These are phyloP conservation scores for Papiliotrema laurentii DNA, from an alignment of 1,284 basidiomycete genomes.

Conservation along the genomic window DNA sequence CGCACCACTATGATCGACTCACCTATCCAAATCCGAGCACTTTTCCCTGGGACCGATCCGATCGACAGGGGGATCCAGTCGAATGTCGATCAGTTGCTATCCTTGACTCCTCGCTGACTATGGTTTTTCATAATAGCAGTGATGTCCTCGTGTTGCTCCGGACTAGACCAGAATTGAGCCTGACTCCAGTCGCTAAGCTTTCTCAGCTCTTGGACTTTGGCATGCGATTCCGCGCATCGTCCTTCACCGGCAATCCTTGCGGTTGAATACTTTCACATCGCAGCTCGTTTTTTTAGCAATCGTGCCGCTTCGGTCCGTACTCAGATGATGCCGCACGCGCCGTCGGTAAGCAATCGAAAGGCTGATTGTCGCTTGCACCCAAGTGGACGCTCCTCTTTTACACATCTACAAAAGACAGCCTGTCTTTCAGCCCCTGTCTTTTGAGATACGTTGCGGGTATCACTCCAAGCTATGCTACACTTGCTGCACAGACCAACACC, in stretches of 20 bases:
- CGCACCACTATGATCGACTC: constrained; percentile 40
- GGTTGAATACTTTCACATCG: constrained; percentile 44
- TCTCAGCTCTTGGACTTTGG: constrained; percentile 40
- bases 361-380: too few species aligned
- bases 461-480: too few species aligned
- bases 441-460: too few species aligned
- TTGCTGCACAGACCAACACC: too few species aligned
- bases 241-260: constrained; percentile 41
- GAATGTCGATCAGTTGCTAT: constrained; percentile 13
- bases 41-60: constrained; percentile 43
- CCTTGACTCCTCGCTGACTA: constrained; percentile 14
- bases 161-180: constrained; percentile 43
- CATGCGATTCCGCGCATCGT: constrained; percentile 32
- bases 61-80: constrained; percentile 46
- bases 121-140: constrained; percentile 48
- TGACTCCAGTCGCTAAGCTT: constrained; percentile 35
- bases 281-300: too few species aligned
- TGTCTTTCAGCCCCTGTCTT: too few species aligned
- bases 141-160: constrained; percentile 46
- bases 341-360: too few species aligned
- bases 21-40: constrained; percentile 40
- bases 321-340: too few species aligned
- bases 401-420: too few species aligned
- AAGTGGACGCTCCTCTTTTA: too few species aligned
- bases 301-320: too few species aligned